These are phyloP conservation scores for Bassia scoparia DNA, from an alignment of 148 eudicot species.

Conservation along the genomic window DNA sequence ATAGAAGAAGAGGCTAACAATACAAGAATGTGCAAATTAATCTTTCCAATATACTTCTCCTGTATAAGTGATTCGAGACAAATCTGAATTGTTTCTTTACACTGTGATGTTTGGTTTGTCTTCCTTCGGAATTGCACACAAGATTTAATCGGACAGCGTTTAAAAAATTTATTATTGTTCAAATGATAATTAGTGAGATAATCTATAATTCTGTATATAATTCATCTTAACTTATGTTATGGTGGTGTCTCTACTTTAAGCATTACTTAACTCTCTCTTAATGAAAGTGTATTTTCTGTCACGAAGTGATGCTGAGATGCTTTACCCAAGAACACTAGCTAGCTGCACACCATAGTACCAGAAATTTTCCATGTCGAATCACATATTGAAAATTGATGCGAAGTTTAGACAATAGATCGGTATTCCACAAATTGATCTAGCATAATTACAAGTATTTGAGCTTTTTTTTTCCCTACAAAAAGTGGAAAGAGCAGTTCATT, in stretches of 20 bases:
- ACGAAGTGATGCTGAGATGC: background rate
- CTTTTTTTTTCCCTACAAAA: slow-evolving; percentile 41
- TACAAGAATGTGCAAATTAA: background rate
- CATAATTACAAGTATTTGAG: slow-evolving; percentile 14
- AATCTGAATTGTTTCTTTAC: no score
- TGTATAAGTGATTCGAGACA: background rate
- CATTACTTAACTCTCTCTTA: no score
- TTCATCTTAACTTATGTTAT: no score
- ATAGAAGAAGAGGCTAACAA: background rate
- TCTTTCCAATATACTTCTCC: no score
- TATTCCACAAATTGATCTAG: slow-evolving; percentile 13
- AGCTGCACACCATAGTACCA: background rate
- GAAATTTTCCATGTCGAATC: background rate
- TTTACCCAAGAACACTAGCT: background rate
- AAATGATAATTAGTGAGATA: no score
- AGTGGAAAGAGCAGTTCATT: slow-evolving; percentile 71
- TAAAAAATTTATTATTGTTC: no score
- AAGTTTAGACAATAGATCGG: background rate
- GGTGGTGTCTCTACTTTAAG: no score
- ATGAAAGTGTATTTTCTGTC: background rate
- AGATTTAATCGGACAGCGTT: no score
- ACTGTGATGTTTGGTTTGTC: no score
- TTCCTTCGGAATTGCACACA: background rate
- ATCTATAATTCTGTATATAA: no score
- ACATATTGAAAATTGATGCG: background rate